phyloP scores from a whole-genome alignment of 192 early-diverging fungal genomes.

The Linnemannia exigua region DNA sequence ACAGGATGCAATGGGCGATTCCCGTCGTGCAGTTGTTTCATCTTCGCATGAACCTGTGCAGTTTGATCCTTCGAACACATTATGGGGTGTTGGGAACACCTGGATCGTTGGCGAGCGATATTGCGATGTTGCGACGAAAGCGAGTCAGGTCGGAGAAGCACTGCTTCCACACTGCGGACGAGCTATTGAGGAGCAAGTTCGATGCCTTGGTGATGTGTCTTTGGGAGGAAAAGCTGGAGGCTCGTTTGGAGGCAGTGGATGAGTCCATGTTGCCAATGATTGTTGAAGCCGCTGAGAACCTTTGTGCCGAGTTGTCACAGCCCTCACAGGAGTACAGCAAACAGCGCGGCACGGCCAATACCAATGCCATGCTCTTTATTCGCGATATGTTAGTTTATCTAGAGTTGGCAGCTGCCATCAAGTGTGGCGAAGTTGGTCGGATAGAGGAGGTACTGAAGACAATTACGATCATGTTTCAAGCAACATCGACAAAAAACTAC shows the following conservation, averaged over 20 bases:
- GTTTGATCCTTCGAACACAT: constrained; percentile 21
- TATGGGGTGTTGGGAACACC: constrained; percentile 2
- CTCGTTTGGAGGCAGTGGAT: background rate
- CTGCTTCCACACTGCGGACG: constrained; percentile 23
- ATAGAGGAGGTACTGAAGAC: constrained; percentile 16
- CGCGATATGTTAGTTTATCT: constrained; percentile 30
- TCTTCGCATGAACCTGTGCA: constrained; percentile 15
- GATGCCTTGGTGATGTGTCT: constrained; percentile 12
- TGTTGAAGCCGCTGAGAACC: background rate
- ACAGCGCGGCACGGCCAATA: background rate
- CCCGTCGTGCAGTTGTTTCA: constrained; percentile 25
- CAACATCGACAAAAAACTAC: constrained; percentile 25
- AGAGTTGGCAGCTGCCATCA: constrained; percentile 23
- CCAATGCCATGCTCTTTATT: constrained; percentile 14
- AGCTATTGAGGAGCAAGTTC: constrained; percentile 12
- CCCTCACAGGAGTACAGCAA: background rate
- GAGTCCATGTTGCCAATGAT: background rate
- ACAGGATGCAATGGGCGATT: constrained; percentile 3
- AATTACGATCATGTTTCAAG: constrained; percentile 23
- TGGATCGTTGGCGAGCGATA: constrained; percentile 6
- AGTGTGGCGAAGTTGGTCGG: constrained; percentile 18
- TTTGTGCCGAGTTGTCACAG: background rate
- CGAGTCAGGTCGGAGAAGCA: background rate
- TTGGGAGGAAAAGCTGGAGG: constrained; percentile 7
- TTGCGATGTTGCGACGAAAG: constrained; percentile 5